Evolutionary conservation across 2,329 filamentous ascomycete genomes (phyloP).

Genomic region (Pyrenophora graminea): DNA sequence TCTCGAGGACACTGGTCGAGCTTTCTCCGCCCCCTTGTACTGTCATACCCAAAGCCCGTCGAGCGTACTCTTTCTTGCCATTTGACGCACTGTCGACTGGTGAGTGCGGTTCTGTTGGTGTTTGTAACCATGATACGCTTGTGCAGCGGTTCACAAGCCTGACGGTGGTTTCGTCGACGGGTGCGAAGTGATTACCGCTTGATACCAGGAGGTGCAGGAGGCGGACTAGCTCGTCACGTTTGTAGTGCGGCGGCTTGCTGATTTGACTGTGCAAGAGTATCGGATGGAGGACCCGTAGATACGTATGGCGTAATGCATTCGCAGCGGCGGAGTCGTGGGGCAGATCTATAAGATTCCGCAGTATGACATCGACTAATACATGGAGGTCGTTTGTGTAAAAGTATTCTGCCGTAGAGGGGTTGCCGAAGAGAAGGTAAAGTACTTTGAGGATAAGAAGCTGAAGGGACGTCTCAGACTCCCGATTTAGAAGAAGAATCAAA

Average conservation of each 20-base stretch:
- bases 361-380: conserved; percentile 92
- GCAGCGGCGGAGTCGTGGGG: conserved; percentile 70
- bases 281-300: conserved; percentile 88
- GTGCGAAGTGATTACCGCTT: conserved; percentile 74
- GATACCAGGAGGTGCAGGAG: conserved; percentile 71
- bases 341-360: conserved; percentile 93
- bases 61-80: conserved; percentile 46
- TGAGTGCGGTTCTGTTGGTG: conserved; percentile 25
- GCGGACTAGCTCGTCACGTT: conserved; percentile 79
- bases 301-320: conserved; percentile 78
- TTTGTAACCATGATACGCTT: conserved; percentile 69
- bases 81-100: conserved; percentile 29
- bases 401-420: conserved; percentile 88
- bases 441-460: conserved; percentile 97
- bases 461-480: conserved; percentile 88
- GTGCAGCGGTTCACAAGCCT: conserved; percentile 76
- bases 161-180: conserved; percentile 77
- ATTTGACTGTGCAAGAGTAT: conserved; percentile 91
- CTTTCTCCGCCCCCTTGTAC: conserved; percentile 44
- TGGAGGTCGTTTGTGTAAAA: conserved; percentile 98
- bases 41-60: conserved; percentile 47
- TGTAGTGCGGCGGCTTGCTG: conserved; percentile 85
- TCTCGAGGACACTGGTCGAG: conserved; percentile 45
- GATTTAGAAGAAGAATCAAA: conserved; percentile 90
- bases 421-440: conserved; percentile 93